Percentiles rank a stretch among this genome's conserved stretches.
phyloP scores from a whole-genome alignment of 441 rosid species.

The Pelargonium australe region DNA sequence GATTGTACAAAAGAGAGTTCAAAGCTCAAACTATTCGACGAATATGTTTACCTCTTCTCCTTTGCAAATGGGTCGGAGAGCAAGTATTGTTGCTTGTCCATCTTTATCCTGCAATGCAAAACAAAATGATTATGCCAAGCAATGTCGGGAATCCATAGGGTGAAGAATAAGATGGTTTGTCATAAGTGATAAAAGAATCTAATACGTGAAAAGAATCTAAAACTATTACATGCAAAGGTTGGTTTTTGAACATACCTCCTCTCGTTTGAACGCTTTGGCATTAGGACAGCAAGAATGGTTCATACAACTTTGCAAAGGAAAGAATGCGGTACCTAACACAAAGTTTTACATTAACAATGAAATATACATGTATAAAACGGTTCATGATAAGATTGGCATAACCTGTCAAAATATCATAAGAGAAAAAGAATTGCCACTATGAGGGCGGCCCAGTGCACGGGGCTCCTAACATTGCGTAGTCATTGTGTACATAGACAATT shows the following conservation, averaged over 20 bases:
- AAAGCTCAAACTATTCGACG: background rate
- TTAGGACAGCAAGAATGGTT: slow-evolving; percentile 85
- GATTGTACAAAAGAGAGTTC: background rate
- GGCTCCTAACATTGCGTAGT: too few relatives aligned
- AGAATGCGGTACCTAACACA: slow-evolving; percentile 70
- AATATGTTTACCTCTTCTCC: slow-evolving; percentile 64
- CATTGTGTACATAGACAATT: too few relatives aligned
- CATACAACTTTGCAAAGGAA: slow-evolving; percentile 85
- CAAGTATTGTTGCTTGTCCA: slow-evolving; percentile 73
- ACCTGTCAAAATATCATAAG: too few relatives aligned
- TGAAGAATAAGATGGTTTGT: too few relatives aligned
- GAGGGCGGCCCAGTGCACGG: too few relatives aligned
- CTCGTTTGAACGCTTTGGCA: slow-evolving; percentile 89
- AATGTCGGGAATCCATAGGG: too few relatives aligned
- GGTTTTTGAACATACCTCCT: slow-evolving; percentile 44
- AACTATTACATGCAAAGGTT: background rate
- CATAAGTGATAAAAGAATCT: too few relatives aligned
- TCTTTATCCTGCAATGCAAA: slow-evolving; percentile 56
- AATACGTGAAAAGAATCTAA: too few relatives aligned
- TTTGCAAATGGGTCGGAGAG: slow-evolving; percentile 44
- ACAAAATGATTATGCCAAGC: background rate
- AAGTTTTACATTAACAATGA: background rate
- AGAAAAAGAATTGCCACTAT: too few relatives aligned
- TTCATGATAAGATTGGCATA: too few relatives aligned
- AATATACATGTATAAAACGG: too few relatives aligned